A percentile compares a stretch with the other conserved stretches of the same genome.
Evolutionary conservation across 1,284 basidiomycete species (phyloP).

Genomic region (Leccinum insolens): DNA sequence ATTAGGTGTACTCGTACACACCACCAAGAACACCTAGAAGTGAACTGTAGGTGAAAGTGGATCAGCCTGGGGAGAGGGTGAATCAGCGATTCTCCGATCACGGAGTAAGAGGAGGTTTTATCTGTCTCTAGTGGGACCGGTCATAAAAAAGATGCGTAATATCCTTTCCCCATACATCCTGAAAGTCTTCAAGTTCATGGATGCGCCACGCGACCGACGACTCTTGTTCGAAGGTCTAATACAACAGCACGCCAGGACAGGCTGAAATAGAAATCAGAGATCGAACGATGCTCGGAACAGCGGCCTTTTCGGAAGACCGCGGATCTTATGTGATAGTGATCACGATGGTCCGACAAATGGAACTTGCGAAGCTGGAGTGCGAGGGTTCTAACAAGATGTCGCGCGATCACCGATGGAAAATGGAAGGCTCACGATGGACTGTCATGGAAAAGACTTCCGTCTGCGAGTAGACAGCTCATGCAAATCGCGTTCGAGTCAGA

Average conservation of each 20-base stretch:
- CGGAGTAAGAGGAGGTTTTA: not conserved
- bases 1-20: not conserved
- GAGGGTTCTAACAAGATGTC: constrained; percentile 48
- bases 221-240: not conserved
- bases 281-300: constrained; percentile 82
- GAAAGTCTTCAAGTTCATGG: not conserved
- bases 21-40: not conserved
- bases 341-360: constrained; percentile 78
- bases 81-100: not conserved
- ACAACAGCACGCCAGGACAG: constrained; percentile 47
- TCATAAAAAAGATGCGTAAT: not conserved
- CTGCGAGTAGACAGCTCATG: constrained; percentile 57
- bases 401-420: constrained; percentile 44
- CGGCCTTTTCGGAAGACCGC: constrained; percentile 73
- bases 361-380: constrained; percentile 45
- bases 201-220: not conserved
- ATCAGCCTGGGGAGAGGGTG: not conserved
- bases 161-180: not conserved
- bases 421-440: constrained; percentile 33
- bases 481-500: constrained; percentile 19
- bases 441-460: constrained; percentile 57
- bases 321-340: constrained; percentile 61
- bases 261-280: constrained; percentile 73
- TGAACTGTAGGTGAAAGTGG: not conserved
- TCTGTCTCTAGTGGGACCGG: not conserved